A percentile compares a stretch with the other conserved stretches of the same genome.
These are phyloP conservation scores for Rhytidhysteron rufulum DNA, from an alignment of 2,329 filamentous ascomycete species.

Conservation along the genomic window DNA sequence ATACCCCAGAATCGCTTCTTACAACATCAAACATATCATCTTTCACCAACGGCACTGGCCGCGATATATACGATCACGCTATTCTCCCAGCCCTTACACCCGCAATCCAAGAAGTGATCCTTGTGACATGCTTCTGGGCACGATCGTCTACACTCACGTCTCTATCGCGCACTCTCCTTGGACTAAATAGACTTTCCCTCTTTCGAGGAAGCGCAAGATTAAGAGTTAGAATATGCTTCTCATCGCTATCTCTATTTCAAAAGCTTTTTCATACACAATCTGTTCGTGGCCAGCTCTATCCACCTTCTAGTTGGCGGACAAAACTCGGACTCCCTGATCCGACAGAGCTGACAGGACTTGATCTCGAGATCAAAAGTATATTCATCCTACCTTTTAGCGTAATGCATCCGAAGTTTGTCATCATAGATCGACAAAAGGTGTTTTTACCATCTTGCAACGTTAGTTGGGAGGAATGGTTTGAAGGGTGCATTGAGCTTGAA, in stretches of 20 bases:
- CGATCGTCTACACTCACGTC: slow-evolving; percentile 58
- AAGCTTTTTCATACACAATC: slow-evolving; percentile 72
- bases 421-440: slow-evolving; percentile 64
- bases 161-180: slow-evolving; percentile 55
- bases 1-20: slow-evolving; percentile 28
- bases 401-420: slow-evolving; percentile 82
- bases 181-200: slow-evolving; percentile 52
- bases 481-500: slow-evolving; percentile 66
- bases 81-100: slow-evolving; percentile 60
- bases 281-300: slow-evolving; percentile 58
- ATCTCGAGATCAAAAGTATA: slow-evolving; percentile 69
- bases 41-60: slow-evolving; percentile 44
- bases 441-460: slow-evolving; percentile 79
- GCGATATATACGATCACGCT: slow-evolving; percentile 37
- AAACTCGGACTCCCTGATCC: slow-evolving; percentile 62
- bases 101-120: slow-evolving; percentile 63
- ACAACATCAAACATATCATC: slow-evolving; percentile 31
- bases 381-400: slow-evolving; percentile 79
- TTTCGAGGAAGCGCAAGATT: slow-evolving; percentile 41
- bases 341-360: slow-evolving; percentile 55
- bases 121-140: slow-evolving; percentile 83
- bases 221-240: slow-evolving; percentile 70
- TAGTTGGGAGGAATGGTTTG: slow-evolving; percentile 85
- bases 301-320: slow-evolving; percentile 54
- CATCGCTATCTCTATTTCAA: slow-evolving; percentile 67